Percentiles rank a stretch among this genome's conserved stretches.
Evolutionary conservation across 805 yeast species (phyloP).

Genomic region (Ogataea naganishii): DNA sequence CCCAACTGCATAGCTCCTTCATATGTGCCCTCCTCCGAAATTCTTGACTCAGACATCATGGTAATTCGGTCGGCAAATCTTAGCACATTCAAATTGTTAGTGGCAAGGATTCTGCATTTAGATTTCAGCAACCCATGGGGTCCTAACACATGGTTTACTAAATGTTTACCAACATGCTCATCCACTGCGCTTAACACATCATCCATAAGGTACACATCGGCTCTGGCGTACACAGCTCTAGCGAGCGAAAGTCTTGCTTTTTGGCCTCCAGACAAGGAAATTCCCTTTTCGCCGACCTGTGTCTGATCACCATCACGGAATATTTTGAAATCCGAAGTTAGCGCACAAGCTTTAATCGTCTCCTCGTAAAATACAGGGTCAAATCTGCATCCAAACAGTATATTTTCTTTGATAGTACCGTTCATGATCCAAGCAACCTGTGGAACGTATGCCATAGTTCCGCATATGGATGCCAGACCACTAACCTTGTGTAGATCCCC

Average conservation of each 20-base stretch:
- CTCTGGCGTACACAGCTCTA: slow-evolving; percentile 87
- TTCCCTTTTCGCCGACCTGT: slow-evolving; percentile 93
- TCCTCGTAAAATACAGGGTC: slow-evolving; percentile 73
- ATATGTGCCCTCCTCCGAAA: slow-evolving; percentile 59
- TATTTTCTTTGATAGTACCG: slow-evolving; percentile 81
- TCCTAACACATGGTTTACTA: slow-evolving; percentile 77
- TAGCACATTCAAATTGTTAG: slow-evolving; percentile 79
- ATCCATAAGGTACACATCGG: slow-evolving; percentile 80
- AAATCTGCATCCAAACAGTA: slow-evolving; percentile 74
- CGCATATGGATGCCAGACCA: slow-evolving; percentile 67
- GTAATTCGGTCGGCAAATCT: slow-evolving; percentile 64
- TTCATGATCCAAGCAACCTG: slow-evolving; percentile 96
- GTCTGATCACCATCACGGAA: slow-evolving; percentile 83
- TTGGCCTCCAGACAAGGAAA: slow-evolving; percentile 91
- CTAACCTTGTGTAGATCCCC: slow-evolving; percentile 75
- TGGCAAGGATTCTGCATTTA: slow-evolving; percentile 73
- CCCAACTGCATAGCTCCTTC: slow-evolving; percentile 25
- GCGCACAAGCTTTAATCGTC: slow-evolving; percentile 82
- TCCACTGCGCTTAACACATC: slow-evolving; percentile 94
- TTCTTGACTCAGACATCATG: slow-evolving; percentile 60
- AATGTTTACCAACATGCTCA: slow-evolving; percentile 85
- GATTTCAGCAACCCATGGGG: slow-evolving; percentile 66
- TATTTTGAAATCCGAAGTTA: slow-evolving; percentile 62
- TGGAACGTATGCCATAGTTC: slow-evolving; percentile 80
- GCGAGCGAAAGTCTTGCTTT: slow-evolving; percentile 90